A percentile compares a stretch with the other conserved stretches of the same genome.
These are phyloP conservation scores for Thalassiosira sp. DNA, from an alignment of 352 stramenopile genomes.

Conservation along the genomic window DNA sequence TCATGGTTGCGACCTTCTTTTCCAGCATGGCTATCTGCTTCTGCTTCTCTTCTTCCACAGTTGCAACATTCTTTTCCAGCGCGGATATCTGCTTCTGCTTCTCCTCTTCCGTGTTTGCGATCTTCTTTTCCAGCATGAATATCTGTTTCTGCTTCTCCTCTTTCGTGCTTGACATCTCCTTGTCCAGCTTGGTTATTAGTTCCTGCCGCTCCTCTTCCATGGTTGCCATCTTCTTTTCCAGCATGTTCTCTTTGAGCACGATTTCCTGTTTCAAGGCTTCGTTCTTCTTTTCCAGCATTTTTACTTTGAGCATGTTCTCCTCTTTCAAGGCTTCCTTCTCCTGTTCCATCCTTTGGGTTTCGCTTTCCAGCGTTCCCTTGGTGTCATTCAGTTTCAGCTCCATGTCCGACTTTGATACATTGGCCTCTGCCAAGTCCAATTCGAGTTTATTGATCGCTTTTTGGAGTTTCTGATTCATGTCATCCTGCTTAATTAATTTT, in stretches of 20 bases:
- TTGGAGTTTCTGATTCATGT: neutral
- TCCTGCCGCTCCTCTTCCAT: neutral
- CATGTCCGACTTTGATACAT: conserved; percentile 12
- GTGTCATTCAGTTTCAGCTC: conserved; percentile 20
- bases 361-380: conserved; percentile 7
- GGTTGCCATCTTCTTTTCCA: neutral
- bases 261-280: too few relatives aligned
- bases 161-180: neutral
- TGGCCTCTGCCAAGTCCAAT: conserved; percentile 1
- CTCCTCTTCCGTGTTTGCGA: neutral
- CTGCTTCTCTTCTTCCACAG: neutral
- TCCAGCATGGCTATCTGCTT: conserved; percentile 12
- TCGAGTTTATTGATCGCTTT: conserved; percentile 3
- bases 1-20: conserved; percentile 12
- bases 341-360: neutral
- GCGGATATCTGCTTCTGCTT: neutral
- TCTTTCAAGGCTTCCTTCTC: conserved; percentile 4
- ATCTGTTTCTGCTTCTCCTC: neutral
- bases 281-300: too few relatives aligned
- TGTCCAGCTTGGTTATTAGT: neutral
- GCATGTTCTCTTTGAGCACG: neutral
- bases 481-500: conserved; percentile 1
- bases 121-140: neutral
- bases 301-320: too few relatives aligned
- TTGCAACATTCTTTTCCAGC: neutral